phyloP scores from a whole-genome alignment of 768 basidiomycete species.

The Strobilomyces dryophilus region DNA sequence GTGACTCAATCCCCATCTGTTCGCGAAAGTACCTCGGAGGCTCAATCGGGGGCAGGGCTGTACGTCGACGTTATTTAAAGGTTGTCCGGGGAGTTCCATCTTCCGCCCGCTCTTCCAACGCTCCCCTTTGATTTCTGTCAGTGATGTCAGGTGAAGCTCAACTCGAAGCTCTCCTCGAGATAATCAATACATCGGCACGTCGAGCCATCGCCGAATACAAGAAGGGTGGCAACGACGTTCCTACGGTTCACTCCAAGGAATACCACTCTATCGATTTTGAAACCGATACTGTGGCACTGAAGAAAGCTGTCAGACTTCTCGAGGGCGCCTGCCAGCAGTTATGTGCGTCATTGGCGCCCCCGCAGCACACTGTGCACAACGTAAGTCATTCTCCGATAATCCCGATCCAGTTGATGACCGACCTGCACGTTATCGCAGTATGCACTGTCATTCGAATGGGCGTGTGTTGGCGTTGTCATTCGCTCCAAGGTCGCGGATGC shows the following conservation, averaged over 20 bases:
- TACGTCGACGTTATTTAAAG: slow-evolving; percentile 1
- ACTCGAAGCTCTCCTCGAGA: slow-evolving; percentile 28
- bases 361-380: slow-evolving; percentile 27
- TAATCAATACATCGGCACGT: slow-evolving; percentile 28
- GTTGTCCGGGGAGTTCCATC: background rate
- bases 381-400: slow-evolving; percentile 4
- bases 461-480: slow-evolving; percentile 23
- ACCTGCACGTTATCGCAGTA: background rate
- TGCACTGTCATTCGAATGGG: slow-evolving; percentile 24
- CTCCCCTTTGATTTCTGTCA: background rate
- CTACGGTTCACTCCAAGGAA: slow-evolving; percentile 21
- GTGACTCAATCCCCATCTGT: too few relatives aligned
- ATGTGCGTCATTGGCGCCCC: slow-evolving; percentile 25
- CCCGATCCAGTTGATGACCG: background rate
- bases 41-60: too few relatives aligned
- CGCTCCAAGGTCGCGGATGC: slow-evolving; percentile 27
- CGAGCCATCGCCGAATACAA: slow-evolving; percentile 26
- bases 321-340: slow-evolving; percentile 27
- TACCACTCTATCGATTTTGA: slow-evolving; percentile 23
- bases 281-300: slow-evolving; percentile 16
- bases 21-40: background rate
- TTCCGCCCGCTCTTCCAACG: background rate
- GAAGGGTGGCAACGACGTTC: slow-evolving; percentile 18
- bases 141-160: slow-evolving; percentile 25
- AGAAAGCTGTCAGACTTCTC: slow-evolving; percentile 25